Evolutionary conservation across 139 green algal species (phyloP), one percentile per base, ranked within the genome.

Genomic region (Chlorella sorokiniana): DNA sequence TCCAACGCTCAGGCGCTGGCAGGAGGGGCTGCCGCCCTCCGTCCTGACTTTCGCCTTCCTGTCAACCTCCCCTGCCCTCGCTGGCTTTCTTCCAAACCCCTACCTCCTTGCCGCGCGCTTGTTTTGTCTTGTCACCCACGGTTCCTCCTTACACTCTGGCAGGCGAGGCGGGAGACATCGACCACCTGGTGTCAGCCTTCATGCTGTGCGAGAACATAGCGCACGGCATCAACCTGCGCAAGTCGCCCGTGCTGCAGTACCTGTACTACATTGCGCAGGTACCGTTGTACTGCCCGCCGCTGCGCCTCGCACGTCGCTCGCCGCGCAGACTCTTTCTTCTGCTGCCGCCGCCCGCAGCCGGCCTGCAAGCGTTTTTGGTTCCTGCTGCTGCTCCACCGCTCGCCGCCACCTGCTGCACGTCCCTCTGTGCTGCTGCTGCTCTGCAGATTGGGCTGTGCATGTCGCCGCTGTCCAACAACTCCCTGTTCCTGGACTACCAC

Each of bases 401-500:
- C 7, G n/a, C 25, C 41, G 7, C 68, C 11, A 1, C 25, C 42
- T 25, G 27, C 68, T 41, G 25, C 65, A 33, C 31, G 9, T 18
- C 35, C 59, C 18, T 9, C 18, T 25, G 8, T 35, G 5, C 11
- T 44, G 3, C 33, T 23, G 40, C 4, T 14, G 41, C 68, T 54
- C 9, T n/a, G 9, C 95, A 98, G 93, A 95, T 98, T 72, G 96
- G 95, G 3, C 92, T 99, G 56, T 97, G 92, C 87, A 98, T 99
- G 96, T 92, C 83, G 9, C 97, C 97, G 3, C 89, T 99, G 56
- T 97, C 92, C 89, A 99, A 99, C 92, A 99, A 99, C 92, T 95
- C 88, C 44, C 90, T 99, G 31, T 99, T 99, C 91, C 89, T 99
- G 67, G 97, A 99, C 92, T 99, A 99, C 91, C 96, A 99, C 91